phyloP scores from a whole-genome alignment of 2,329 filamentous ascomycete species.

The Fusarium acutatum region DNA sequence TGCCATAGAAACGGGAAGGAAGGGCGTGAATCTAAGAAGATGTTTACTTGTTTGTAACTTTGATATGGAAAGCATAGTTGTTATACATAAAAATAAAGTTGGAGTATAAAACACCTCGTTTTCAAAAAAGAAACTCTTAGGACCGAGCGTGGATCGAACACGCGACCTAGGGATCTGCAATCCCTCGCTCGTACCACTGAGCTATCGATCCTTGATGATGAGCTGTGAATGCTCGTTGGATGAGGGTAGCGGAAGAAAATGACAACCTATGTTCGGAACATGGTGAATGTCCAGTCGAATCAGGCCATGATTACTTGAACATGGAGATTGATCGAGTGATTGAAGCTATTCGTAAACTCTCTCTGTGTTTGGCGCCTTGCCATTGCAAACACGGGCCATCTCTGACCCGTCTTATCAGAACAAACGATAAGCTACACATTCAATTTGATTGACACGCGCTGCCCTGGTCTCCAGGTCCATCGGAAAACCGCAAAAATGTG shows the following conservation, averaged over 20 bases:
- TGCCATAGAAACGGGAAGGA: not conserved
- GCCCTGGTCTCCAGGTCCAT: not conserved
- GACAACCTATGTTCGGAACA: fast-evolving
- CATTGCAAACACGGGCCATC: not conserved
- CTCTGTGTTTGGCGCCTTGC: fast-evolving
- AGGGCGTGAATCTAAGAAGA: too few species aligned
- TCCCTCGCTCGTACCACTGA: constrained; percentile 37
- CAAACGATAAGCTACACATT: not conserved
- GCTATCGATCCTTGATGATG: constrained; percentile 24
- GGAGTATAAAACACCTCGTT: too few species aligned
- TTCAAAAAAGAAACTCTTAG: not conserved
- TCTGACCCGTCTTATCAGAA: not conserved
- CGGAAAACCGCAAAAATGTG: not conserved
- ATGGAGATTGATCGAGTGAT: not conserved
- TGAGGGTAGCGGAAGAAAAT: fast-evolving
- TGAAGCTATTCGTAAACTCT: not conserved
- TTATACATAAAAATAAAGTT: not conserved
- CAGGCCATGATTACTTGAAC: too few species aligned
- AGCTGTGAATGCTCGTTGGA: not conserved
- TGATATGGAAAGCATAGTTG: too few species aligned
- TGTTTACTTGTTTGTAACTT: too few species aligned
- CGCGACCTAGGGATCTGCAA: constrained; percentile 38
- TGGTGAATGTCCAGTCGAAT: fast-evolving
- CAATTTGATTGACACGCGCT: not conserved
- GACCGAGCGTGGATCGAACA: constrained; percentile 38